phyloP scores from a whole-genome alignment of 1,139 yeast genomes.

The Yamadazyma triangularis region DNA sequence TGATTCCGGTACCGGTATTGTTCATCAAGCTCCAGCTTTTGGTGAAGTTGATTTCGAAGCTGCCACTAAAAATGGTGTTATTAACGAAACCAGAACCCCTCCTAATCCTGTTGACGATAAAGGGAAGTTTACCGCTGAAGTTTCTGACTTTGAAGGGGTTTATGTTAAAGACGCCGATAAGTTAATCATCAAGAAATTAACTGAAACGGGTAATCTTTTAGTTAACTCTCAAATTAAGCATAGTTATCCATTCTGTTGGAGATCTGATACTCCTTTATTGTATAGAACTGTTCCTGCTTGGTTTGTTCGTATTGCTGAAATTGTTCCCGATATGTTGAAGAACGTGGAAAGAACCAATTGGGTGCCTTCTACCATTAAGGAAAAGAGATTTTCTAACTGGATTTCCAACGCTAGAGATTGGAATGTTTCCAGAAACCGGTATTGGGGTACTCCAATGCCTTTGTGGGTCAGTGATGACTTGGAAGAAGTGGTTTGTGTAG shows the following conservation, averaged over 20 bases:
- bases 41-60: conserved; percentile 98
- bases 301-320: conserved; percentile 88
- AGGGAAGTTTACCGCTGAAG: conserved; percentile 77
- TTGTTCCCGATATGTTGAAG: conserved; percentile 83
- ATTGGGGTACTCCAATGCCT: conserved; percentile 99
- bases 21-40: conserved; percentile 97
- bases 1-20: conserved; percentile 99
- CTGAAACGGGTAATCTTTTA: conserved; percentile 71
- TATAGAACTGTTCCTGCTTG: conserved; percentile 98
- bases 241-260: conserved; percentile 99
- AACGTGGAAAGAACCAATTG: conserved; percentile 86
- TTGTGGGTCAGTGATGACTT: conserved; percentile 94
- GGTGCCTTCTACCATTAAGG: conserved; percentile 91
- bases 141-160: conserved; percentile 69
- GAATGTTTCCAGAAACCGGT: conserved; percentile 97
- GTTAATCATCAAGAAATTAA: conserved; percentile 76
- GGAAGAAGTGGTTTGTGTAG: conserved; percentile 89
- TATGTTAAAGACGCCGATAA: conserved; percentile 97
- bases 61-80: conserved; percentile 71
- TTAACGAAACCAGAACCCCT: conserved; percentile 62
- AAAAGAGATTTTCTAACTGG: conserved; percentile 96
- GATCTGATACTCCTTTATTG: conserved; percentile 96
- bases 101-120: conserved; percentile 94
- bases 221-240: conserved; percentile 83
- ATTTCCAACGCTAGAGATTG: conserved; percentile 98